Base-by-base conservation (phyloP, 345 rosid species). In the Cochlearia excelsa region DNA sequence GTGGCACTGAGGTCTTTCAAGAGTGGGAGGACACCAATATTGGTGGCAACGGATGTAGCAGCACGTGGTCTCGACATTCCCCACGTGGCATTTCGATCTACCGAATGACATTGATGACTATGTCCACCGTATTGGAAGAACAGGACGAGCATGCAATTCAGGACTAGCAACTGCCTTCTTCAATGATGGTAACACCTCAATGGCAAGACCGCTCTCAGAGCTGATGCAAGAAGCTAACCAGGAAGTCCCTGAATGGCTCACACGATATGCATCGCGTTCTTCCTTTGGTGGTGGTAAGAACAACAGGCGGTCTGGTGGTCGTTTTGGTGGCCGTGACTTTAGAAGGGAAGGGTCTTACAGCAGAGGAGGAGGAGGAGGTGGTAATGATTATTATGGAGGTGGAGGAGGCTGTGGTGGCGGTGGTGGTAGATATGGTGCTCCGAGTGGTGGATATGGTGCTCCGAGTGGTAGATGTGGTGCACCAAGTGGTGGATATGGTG, bases 131-230 rank as follows among this genome's bases (percentile, higher is more conserved):
- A n/a, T n/a, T 31, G 35, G 35, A 70, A 66, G 98, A n/a, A 92
- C 98, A 41, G 98, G 98, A 30, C 84, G 98, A 53, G 98, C 98
- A 26, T 97, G 98, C 44, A 92, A 92, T 54, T 47, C 81, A 42
- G 98, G 98, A 50, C 69, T 92, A 38, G 98, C 98, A 2, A 88
- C 98, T 42, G 97, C 98, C 67, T 92, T 92, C 79, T 92, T 92
- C 70, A 88, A 88, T 10, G 98, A 92, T 35, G 76, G 76, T 66
- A 92, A 86, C 69, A 26, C 77, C 3, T 81, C 95, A 10, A 4
- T 91, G 78, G 96, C 98, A 3, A 82, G 74, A 81, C 26, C 84
- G 26, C 73, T 91, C 43, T 33, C 88, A 3, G 96, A 91, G 7
- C 74, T 91, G 63, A 91, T 91, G 98, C 90, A 81, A 75, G 98